Conservation (phyloP, 2,329 filamentous ascomycete species). For the Pseudogymnoascus sp. region DNA sequence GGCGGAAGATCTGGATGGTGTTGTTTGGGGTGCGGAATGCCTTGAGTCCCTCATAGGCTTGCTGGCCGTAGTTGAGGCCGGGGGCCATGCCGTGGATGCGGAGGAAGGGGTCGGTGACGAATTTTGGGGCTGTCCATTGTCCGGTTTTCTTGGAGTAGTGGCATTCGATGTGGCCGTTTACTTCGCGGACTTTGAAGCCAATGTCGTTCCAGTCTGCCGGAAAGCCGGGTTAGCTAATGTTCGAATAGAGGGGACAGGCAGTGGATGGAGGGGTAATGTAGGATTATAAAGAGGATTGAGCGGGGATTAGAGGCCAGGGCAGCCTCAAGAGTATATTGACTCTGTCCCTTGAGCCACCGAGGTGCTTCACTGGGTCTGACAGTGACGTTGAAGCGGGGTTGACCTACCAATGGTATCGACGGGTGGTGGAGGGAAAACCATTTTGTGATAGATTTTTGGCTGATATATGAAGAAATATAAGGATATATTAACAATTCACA, state of each 20-base stretch:
- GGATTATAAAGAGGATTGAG: not conserved
- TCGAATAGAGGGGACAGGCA: not conserved
- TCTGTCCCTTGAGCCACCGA: not conserved
- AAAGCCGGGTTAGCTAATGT: not conserved
- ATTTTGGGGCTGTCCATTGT: slow-evolving; percentile 69
- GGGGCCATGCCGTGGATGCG: slow-evolving; percentile 92
- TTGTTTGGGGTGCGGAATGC: slow-evolving; percentile 74
- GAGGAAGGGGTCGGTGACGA: slow-evolving; percentile 76
- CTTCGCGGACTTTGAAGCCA: slow-evolving; percentile 87
- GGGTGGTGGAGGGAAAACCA: slow-evolving; percentile 65
- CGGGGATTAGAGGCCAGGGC: not conserved
- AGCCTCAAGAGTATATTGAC: not conserved
- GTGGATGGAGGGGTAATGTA: slow-evolving; percentile 3
- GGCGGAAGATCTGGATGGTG: slow-evolving; percentile 78
- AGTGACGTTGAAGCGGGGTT: not conserved
- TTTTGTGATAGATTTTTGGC: slow-evolving; percentile 16
- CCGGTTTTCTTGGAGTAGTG: slow-evolving; percentile 68
- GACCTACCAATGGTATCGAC: slow-evolving; percentile 61
- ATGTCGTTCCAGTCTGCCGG: slow-evolving; percentile 76
- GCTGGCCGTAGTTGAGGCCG: slow-evolving; percentile 92
- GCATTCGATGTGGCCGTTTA: slow-evolving; percentile 90
- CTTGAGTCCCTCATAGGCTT: slow-evolving; percentile 98
- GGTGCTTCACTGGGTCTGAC: not conserved
- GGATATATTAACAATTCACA: not conserved
- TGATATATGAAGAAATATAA: not conserved